phyloP scores from a whole-genome alignment of 2,329 filamentous ascomycete genomes.

The Fusarium avenaceum region DNA sequence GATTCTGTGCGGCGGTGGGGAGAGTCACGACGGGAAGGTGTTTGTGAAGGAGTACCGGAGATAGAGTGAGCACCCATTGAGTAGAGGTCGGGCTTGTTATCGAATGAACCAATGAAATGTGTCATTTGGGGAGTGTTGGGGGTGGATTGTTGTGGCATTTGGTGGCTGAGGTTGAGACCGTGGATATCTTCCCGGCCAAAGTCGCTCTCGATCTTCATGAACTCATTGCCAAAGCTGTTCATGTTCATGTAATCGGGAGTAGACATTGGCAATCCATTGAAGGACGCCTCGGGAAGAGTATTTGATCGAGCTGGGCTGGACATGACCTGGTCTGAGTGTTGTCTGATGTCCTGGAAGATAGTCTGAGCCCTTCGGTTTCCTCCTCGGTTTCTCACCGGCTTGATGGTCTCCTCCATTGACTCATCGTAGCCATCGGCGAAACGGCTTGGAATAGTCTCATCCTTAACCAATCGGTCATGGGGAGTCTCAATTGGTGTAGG shows the following conservation, averaged over 20 bases:
- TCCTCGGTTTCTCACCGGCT: conserved; percentile 62
- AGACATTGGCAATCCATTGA: conserved; percentile 67
- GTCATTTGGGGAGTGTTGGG: conserved; percentile 64
- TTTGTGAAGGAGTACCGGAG: conserved; percentile 33
- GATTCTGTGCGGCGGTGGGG: conserved; percentile 71
- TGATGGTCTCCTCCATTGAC: conserved; percentile 76
- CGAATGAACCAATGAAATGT: conserved; percentile 60
- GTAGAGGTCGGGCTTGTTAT: conserved; percentile 59
- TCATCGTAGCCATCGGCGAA: conserved; percentile 74
- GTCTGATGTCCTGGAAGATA: conserved; percentile 71
- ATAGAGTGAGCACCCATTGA: conserved; percentile 40
- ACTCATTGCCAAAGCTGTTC: conserved; percentile 62
- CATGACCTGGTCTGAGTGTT: conserved; percentile 65
- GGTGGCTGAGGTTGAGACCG: conserved; percentile 57
- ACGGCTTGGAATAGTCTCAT: conserved; percentile 59
- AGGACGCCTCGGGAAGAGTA: conserved; percentile 61
- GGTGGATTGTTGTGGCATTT: conserved; percentile 65
- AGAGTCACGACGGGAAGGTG: conserved; percentile 44
- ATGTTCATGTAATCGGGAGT: conserved; percentile 70
- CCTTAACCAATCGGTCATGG: conserved; percentile 61
- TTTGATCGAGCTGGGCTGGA: conserved; percentile 70
- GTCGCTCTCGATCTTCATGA: conserved; percentile 56
- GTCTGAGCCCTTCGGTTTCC: conserved; percentile 61
- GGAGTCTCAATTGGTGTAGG: conserved; percentile 77
- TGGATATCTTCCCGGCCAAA: conserved; percentile 54